Evolutionary conservation across 441 rosid genomes (phyloP).

Genomic region (Pelargonium exstipulatum): DNA sequence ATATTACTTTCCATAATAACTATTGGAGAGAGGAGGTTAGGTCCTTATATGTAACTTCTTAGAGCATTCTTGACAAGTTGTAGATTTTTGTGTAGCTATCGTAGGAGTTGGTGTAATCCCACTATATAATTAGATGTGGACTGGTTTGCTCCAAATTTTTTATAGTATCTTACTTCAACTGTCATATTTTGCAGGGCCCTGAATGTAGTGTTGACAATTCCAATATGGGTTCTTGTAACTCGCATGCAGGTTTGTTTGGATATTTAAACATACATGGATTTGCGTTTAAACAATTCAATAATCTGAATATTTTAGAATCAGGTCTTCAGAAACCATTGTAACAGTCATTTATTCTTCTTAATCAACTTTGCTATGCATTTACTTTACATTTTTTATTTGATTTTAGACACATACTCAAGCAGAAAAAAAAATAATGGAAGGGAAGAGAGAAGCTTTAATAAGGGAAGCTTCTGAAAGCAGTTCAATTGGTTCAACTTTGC

Average conservation of each 20-base stretch:
- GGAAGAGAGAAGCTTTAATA: conserved; percentile 47
- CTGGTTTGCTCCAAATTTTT: not conserved
- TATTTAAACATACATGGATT: not conserved
- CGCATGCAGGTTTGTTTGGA: conserved; percentile 54
- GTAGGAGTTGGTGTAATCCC: not conserved
- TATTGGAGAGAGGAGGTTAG: too few relatives aligned
- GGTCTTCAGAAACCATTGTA: too few relatives aligned
- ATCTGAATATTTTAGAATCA: not conserved
- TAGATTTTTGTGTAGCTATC: not conserved
- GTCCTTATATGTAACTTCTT: not conserved
- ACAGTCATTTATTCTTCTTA: not conserved
- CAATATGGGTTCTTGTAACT: conserved; percentile 67
- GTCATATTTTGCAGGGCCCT: conserved; percentile 41
- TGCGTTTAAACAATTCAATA: not conserved
- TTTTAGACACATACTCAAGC: conserved; percentile 67
- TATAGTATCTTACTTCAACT: conserved; percentile 8
- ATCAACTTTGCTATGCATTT: not conserved
- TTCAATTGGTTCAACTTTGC: conserved; percentile 30
- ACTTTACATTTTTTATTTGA: conserved; percentile 11
- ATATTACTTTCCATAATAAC: too few relatives aligned
- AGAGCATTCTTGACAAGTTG: not conserved
- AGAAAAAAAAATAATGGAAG: conserved; percentile 55
- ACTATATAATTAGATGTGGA: not conserved
- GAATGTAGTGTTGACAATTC: conserved; percentile 58
- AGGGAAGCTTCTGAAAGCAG: conserved; percentile 43